These are phyloP conservation scores for Vigna nakashimae DNA, from an alignment of 306 rosid species.

Conservation along the genomic window DNA sequence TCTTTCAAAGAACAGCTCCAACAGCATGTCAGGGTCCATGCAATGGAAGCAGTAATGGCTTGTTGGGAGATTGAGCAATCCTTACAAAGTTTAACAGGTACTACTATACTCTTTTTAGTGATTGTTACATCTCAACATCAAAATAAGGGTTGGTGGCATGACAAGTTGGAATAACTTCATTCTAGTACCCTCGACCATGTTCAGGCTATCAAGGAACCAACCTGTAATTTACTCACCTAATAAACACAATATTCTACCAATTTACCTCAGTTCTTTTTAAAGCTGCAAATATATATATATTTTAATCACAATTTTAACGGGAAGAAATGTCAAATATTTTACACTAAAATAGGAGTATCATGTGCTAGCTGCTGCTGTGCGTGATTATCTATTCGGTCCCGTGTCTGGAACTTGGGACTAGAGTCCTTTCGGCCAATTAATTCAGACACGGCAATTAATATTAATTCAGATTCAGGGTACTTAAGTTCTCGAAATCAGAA, in stretches of 20 bases:
- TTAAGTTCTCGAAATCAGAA: slow-evolving; percentile 27
- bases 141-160: slow-evolving; percentile 14
- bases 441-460: too few relatives aligned
- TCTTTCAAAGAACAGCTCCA: slow-evolving; percentile 98
- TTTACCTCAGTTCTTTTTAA: neutral
- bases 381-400: neutral
- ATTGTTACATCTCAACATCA: slow-evolving; percentile 21
- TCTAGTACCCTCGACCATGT: slow-evolving; percentile 14
- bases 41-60: slow-evolving; percentile 99
- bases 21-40: slow-evolving; percentile 96
- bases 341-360: neutral
- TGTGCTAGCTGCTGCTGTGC: neutral
- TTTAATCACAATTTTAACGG: neutral
- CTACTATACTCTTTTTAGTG: slow-evolving; percentile 6
- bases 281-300: neutral
- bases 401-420: neutral
- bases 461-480: slow-evolving; percentile 10
- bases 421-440: slow-evolving; percentile 11
- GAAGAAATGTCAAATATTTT: neutral
- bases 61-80: slow-evolving; percentile 99
- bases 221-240: neutral
- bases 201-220: slow-evolving; percentile 14
- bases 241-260: neutral
- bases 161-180: slow-evolving; percentile 24
- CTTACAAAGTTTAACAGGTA: slow-evolving; percentile 94